Evolutionary conservation across 352 stramenopile species (phyloP), one percentile per base, ranked within the genome.

Genomic region (Heterotrichella gracilis): DNA sequence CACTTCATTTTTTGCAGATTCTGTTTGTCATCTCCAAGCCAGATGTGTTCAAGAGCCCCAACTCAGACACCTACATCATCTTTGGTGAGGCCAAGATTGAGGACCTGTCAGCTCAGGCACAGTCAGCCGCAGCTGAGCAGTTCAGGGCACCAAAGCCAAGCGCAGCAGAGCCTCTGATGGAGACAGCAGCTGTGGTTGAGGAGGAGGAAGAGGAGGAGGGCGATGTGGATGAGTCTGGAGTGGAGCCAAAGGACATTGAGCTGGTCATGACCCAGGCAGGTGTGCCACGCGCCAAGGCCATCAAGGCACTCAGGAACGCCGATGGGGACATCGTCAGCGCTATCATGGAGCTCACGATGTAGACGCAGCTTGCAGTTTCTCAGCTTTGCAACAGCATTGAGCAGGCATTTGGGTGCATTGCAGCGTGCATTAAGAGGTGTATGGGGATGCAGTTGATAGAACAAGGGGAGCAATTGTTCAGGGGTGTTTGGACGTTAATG

Each of bases 261-360:
- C 81, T 98, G 42, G 88, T 97, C 72, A 96, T 97, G 86, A 84
- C 78, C 69, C 82, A 90, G 75, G 81, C 87, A 64, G 80, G 82
- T 73, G 92, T 93, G 71, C 87, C 84, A 76, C 82, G 92, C 75
- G 78, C 82, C 70, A 94, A 92, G 81, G 92, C 92, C 73, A 87
- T 96, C 32, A 82, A 87, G 64, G 90, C 89, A 17, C 81, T 98
- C 23, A 94, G 93, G 81, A 88, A 89, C 68, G 96, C 96, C 79
- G 86, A 96, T 79, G 89, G 88, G 74, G 92, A 98, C 83, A 88
- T 98, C 75, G 90, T 98, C 40, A 97, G 97, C 80, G 84, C 89
- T 70, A 97, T 98, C 78, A 98, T 98, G 92, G 90, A 94, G 78
- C 82, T 98, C 73, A 97, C 89, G 72, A 96, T 95, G 78, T 96